Evolutionary conservation across 805 yeast genomes (phyloP).

Genomic region (Kazachstania bromeliacearum): DNA sequence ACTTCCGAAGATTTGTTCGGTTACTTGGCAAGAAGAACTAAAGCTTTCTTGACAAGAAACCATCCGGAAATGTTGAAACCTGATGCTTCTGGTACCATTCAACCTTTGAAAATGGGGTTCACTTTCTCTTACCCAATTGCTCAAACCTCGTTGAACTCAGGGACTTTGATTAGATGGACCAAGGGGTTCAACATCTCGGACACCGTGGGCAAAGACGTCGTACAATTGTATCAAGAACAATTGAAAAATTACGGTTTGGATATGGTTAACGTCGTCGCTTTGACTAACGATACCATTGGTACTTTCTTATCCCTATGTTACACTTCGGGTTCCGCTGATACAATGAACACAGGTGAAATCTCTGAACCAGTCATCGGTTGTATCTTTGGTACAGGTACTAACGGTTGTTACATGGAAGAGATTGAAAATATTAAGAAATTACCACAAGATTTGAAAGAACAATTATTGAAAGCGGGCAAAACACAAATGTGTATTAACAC

Average conservation of each 20-base stretch:
- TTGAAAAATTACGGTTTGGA: constrained; percentile 51
- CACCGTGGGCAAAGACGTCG: constrained; percentile 78
- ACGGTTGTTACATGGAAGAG: constrained; percentile 86
- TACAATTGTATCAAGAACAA: constrained; percentile 58
- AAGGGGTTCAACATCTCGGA: constrained; percentile 87
- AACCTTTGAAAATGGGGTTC: constrained; percentile 66
- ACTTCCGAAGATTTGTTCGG: constrained; percentile 60
- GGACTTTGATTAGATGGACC: constrained; percentile 88
- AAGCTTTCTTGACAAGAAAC: constrained; percentile 53
- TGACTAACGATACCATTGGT: constrained; percentile 95
- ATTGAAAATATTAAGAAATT: constrained; percentile 67
- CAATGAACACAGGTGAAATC: constrained; percentile 43
- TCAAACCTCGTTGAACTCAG: constrained; percentile 71
- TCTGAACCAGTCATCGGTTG: constrained; percentile 79
- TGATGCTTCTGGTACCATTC: constrained; percentile 11
- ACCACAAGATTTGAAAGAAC: constrained; percentile 35
- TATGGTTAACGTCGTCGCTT: constrained; percentile 63
- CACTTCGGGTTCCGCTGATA: constrained; percentile 40
- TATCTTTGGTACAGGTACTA: constrained; percentile 96
- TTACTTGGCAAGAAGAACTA: constrained; percentile 64
- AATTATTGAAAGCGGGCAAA: constrained; percentile 36
- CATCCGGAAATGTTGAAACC: constrained; percentile 40
- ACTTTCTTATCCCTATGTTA: constrained; percentile 85
- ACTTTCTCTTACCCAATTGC: constrained; percentile 90
- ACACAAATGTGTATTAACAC: constrained; percentile 83